Base-by-base conservation (phyloP, 176 grass and related monocot species). In the Lolium multiflorum region DNA sequence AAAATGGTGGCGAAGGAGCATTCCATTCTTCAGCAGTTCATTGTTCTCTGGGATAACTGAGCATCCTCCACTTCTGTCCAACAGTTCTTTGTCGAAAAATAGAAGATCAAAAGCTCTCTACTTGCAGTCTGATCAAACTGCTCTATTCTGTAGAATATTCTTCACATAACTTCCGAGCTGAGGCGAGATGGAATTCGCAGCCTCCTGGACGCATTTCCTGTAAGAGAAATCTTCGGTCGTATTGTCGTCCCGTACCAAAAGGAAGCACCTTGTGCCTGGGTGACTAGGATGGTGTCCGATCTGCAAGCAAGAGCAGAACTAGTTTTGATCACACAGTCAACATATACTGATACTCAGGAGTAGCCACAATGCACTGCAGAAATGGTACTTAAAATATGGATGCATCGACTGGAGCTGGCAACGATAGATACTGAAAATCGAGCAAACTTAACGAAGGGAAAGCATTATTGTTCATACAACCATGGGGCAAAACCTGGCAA, bases 171-270 rank as follows among this genome's bases (percentile, higher is more conserved):
- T 71, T 54, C 84, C 73, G 1, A 90, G 73, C 44, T 86, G 17
- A 72, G 84, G 89, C 13, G 83, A 86, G 44, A 90, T 24, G 50
- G 63, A 86, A 63, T 83, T 52, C 54, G 89, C 89, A 72, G 84
- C 89, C 71, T 72, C 89, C 9, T 54, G 28, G 81, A 86, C 84
- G 62, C 84, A 90, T 58, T 90, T 90, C 26, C 76, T 77, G 64
- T 90, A 90, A 55, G 89, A 90, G 28, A 86, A 82, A 55, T 90
- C 89, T 25, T 78, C 89, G 7, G 73, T 78, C 20, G 79, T 86
- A 46, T 25, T 79, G 21, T 86, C 79, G 10, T 63, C 77, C 35
- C 89, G 76, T 38, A 77, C 54, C 56, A 86, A 62, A 77, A 90
- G 31, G 28, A 90, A 90, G 46, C 89, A 90, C 55, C 71, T 77